Evolutionary conservation across 2,329 filamentous ascomycete genomes (phyloP).

Genomic region (Ophiostoma pallidulum): DNA sequence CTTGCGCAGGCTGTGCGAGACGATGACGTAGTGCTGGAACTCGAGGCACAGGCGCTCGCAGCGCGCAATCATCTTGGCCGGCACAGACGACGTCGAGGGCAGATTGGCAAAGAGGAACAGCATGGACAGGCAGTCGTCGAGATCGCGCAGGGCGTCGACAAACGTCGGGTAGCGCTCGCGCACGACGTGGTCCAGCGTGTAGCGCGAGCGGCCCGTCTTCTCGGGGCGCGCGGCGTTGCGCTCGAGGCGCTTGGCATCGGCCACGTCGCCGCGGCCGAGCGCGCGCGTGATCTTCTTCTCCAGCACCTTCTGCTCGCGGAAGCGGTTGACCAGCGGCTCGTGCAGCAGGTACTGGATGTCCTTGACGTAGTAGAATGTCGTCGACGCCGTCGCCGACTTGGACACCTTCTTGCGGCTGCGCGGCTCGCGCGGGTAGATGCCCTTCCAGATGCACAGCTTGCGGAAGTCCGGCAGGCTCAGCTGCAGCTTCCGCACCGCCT

Average conservation of each 20-base stretch:
- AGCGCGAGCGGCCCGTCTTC: conserved; percentile 78
- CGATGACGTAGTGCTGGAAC: conserved; percentile 96
- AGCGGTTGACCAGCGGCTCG: conserved; percentile 87
- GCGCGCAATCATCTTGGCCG: conserved; percentile 88
- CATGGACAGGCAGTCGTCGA: conserved; percentile 95
- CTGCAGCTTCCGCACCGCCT: conserved; percentile 95
- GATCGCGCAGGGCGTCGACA: conserved; percentile 81
- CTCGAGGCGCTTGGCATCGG: conserved; percentile 81
- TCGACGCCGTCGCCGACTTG: conserved; percentile 80
- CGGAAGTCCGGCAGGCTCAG: conserved; percentile 95
- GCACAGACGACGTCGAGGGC: conserved; percentile 79
- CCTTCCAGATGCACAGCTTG: conserved; percentile 98
- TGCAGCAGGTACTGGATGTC: conserved; percentile 98
- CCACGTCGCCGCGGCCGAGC: conserved; percentile 81
- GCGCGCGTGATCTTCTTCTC: conserved; percentile 96
- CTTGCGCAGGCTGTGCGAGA: conserved; percentile 82
- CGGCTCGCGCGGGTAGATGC: conserved; percentile 95
- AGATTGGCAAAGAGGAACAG: conserved; percentile 96
- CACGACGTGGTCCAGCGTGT: conserved; percentile 93
- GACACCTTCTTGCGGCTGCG: conserved; percentile 94
- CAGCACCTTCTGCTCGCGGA: conserved; percentile 92
- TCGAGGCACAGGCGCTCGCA: conserved; percentile 90
- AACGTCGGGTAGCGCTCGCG: conserved; percentile 98
- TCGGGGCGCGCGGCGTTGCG: conserved; percentile 78
- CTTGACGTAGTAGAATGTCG: conserved; percentile 86